Evolutionary conservation across 1,284 basidiomycete genomes (phyloP).

Genomic region (Vanrija humicola): DNA sequence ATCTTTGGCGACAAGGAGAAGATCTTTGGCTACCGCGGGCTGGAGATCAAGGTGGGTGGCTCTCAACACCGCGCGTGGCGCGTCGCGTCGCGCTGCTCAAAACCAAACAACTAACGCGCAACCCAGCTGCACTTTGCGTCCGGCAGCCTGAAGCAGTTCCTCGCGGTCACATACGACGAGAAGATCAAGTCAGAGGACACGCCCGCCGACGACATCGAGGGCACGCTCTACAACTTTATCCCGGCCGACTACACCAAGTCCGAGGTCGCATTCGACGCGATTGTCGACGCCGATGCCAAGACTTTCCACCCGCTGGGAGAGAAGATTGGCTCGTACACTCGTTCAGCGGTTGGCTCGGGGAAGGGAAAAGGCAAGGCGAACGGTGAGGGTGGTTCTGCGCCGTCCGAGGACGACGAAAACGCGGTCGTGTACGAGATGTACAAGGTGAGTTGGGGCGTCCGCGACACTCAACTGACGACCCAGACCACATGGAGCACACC

Average conservation of each 20-base stretch:
- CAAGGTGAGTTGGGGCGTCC: slow-evolving; percentile 58
- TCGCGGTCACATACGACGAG: slow-evolving; percentile 64
- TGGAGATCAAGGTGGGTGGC: slow-evolving; percentile 69
- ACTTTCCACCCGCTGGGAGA: slow-evolving; percentile 73
- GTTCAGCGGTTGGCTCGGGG: slow-evolving; percentile 48
- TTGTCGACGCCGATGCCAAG: slow-evolving; percentile 68
- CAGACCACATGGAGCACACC: slow-evolving; percentile 80
- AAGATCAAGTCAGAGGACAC: slow-evolving; percentile 63
- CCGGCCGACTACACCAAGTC: slow-evolving; percentile 70
- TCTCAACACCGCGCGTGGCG: neutral
- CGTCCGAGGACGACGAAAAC: slow-evolving; percentile 58
- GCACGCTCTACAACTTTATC: slow-evolving; percentile 70
- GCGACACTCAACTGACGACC: neutral
- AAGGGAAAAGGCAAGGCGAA: slow-evolving; percentile 55
- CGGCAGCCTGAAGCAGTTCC: slow-evolving; percentile 73
- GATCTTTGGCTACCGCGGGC: slow-evolving; percentile 86
- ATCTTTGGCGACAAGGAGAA: slow-evolving; percentile 96
- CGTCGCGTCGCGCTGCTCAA: too few species aligned
- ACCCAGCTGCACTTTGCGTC: slow-evolving; percentile 75
- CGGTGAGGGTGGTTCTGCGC: slow-evolving; percentile 32
- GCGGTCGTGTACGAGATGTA: slow-evolving; percentile 75
- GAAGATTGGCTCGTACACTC: slow-evolving; percentile 70
- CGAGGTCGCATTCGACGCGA: slow-evolving; percentile 60
- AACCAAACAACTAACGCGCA: neutral
- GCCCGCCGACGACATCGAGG: slow-evolving; percentile 84